Percentiles rank a stretch among this genome's conserved stretches.
phyloP scores from a whole-genome alignment of 139 green algal species.

The Chlamydomonas sp. region DNA sequence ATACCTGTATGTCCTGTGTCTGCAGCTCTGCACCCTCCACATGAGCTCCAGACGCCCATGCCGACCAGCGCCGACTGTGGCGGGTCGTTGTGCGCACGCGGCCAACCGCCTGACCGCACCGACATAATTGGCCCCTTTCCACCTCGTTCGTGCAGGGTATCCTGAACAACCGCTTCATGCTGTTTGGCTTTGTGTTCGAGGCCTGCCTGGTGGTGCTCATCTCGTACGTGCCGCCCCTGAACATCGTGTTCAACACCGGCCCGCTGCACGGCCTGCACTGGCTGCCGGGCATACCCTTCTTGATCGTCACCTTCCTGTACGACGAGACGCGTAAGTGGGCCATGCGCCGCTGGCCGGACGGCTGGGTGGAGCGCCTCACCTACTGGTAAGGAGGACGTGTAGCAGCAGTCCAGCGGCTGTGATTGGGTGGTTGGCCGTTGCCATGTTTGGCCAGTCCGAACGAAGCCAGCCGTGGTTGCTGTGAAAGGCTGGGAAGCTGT shows the following conservation, averaged over 20 bases:
- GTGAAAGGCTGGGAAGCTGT: too few species aligned
- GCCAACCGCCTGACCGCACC: neutral
- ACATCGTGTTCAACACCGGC: conserved; percentile 72
- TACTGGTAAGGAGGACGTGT: conserved; percentile 65
- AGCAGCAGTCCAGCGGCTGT: too few species aligned
- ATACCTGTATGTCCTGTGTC: too few species aligned
- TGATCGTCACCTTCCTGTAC: conserved; percentile 76
- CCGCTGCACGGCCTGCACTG: conserved; percentile 76
- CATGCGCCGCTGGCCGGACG: conserved; percentile 66
- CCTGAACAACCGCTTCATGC: conserved; percentile 61
- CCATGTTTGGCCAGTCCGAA: too few species aligned
- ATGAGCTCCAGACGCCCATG: too few species aligned
- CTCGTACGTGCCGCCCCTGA: conserved; percentile 71
- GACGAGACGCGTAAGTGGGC: conserved; percentile 77
- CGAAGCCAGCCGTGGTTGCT: too few species aligned
- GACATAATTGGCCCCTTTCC: neutral
- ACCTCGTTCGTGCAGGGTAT: conserved; percentile 48
- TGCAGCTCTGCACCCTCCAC: too few species aligned
- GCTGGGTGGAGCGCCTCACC: conserved; percentile 64
- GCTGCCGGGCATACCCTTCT: conserved; percentile 71
- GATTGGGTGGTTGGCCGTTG: too few species aligned
- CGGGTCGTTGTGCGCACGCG: neutral
- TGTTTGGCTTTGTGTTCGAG: conserved; percentile 75
- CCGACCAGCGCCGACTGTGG: neutral
- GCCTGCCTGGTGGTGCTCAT: conserved; percentile 65